Evolutionary conservation across 2,329 filamentous ascomycete species (phyloP), one percentile per base, ranked within the genome.

Genomic region (Seiridium cupressi): DNA sequence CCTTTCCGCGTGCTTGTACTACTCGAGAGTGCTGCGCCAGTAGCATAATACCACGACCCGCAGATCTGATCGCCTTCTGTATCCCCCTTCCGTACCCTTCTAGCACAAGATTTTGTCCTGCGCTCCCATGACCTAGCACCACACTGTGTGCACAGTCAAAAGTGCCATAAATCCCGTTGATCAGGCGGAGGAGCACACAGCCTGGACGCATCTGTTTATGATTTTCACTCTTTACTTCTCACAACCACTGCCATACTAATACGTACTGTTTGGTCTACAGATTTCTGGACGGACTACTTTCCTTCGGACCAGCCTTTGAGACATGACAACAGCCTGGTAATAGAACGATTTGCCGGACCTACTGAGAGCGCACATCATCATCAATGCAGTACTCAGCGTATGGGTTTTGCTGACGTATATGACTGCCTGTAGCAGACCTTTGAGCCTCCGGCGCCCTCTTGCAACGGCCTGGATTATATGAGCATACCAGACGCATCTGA

Each of bases 401-500:
- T 35, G 70, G 73, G 76, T 63, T 74, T 69, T 64, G 70, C 62
- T 63, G 65, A 68, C 73, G 66, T 63, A 63, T 55, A 44, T 42
- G n/a, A 10, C 18, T 42, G 38, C 36, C 44, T 72, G 65, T 67
- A 77, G 72, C 77, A 84, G 80, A 82, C 84, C 70, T 84, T 83
- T 75, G 79, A 83, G 73, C 77, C 80, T 72, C 81, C 82, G 73
- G 77, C 81, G 73, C 74, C 77, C 64, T 72, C 76, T 60, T 77
- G 76, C 70, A 69, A 74, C 68, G 81, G 79, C 72, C 75, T 84
- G 71, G 81, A 83, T 67, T 85, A 83, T 69, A 77, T 84, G 70
- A 80, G 82, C 58, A 77, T 84, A 67, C 78, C 77, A 58, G 73
- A 78, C 56, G 76, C 79, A 66, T 70, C 76, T 79, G 82, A 85